Evolutionary conservation across 495 filamentous ascomycete species (phyloP), one percentile per base, ranked within the genome.

Genomic region (Daldinia childiae): DNA sequence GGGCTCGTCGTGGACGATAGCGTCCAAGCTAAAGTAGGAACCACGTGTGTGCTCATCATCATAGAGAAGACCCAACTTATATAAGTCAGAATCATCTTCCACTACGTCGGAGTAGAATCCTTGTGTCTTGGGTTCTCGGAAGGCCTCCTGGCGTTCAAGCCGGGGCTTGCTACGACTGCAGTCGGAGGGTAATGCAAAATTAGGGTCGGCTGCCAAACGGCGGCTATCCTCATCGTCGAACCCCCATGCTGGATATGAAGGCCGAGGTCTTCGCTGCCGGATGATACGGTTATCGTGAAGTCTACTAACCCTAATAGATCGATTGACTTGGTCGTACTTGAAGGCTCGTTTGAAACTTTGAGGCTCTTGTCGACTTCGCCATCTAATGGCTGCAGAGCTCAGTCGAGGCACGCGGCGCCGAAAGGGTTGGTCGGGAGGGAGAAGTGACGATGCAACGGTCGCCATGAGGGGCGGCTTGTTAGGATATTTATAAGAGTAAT

Each of bases 111-210:
- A 66, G 36, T 68, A 34, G 32, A 48, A 66, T 17, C 70, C 64
- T 64, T 56, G 48, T 0, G 73, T 75, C 48, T 64, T 56, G 3
- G 72, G 76, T 24, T 78, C 79, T 12, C 77, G 73, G 38, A 84
- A 84, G 19, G 82, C 82, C 52, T 81, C 79, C 64, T 84, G 79
- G 7, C 82, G 72, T 62, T 82, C 75, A 29, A 84, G 75, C 1
- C 75, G 76, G 0, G 82, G 82, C 11, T 69, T 77, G 3, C 74
- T 64, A 6, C 66, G 75, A 9, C 38, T 38, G n/a, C 30, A 34
- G 59, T 81, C 77, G 45, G 74, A 58, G 17, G 80, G 78, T 6
- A 81, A 58, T 2, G 39, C 27, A 14, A 78, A 48, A 19, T 55
- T 65, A 14, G 67, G 71, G 34, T 77, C 76, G 5, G 78, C 78